A percentile compares a stretch with the other conserved stretches of the same genome.
Evolutionary conservation across 2,329 filamentous ascomycete species (phyloP).

Genomic region (Talaromyces sp.): DNA sequence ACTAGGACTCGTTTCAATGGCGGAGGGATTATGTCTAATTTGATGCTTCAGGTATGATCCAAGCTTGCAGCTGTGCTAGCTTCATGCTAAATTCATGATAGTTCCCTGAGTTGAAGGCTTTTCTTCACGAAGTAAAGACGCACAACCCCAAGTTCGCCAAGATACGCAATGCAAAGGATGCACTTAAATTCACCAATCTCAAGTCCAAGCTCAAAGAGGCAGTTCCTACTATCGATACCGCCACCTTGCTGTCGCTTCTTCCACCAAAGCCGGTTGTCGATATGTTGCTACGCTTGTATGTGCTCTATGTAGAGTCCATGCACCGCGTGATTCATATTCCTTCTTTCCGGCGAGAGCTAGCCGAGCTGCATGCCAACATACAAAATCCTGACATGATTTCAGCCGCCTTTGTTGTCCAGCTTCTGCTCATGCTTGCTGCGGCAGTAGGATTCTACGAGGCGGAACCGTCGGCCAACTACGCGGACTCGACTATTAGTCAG

Average conservation of each 20-base stretch:
- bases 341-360: slow-evolving; percentile 37
- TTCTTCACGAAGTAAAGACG: slow-evolving; percentile 37
- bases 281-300: slow-evolving; percentile 37
- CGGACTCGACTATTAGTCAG: slow-evolving; percentile 24
- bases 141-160: slow-evolving; percentile 35
- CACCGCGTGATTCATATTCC: slow-evolving; percentile 42
- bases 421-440: slow-evolving; percentile 38
- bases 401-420: slow-evolving; percentile 33
- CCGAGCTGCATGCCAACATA: slow-evolving; percentile 34
- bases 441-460: slow-evolving; percentile 37
- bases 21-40: slow-evolving; percentile 38
- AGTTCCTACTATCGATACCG: slow-evolving; percentile 29
- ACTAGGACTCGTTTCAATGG: slow-evolving; percentile 42
- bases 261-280: slow-evolving; percentile 36
- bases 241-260: slow-evolving; percentile 32
- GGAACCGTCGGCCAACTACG: slow-evolving; percentile 27
- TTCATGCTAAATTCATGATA: slow-evolving; percentile 18
- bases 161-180: slow-evolving; percentile 33
- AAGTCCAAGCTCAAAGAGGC: slow-evolving; percentile 31
- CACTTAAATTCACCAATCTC: slow-evolving; percentile 32
- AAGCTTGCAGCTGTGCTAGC: background rate
- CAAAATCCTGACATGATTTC: slow-evolving; percentile 28
- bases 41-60: slow-evolving; percentile 37
- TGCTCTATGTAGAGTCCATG: slow-evolving; percentile 39
- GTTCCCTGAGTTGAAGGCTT: slow-evolving; percentile 38